These are phyloP conservation scores for Pulveroboletus sp. DNA, from an alignment of 768 basidiomycete genomes.

Conservation along the genomic window DNA sequence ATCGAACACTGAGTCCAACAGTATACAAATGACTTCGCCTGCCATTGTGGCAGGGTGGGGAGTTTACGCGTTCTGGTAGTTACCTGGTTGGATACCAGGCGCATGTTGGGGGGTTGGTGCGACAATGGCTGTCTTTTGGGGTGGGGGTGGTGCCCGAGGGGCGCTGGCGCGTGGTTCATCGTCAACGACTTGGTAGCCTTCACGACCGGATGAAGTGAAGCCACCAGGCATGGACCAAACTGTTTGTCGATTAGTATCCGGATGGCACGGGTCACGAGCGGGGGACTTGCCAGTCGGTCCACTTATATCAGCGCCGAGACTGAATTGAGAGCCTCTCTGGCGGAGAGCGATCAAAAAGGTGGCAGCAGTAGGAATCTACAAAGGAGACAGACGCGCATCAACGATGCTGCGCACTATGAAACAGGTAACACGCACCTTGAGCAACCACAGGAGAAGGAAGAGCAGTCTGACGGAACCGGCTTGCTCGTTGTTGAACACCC, in stretches of 20 bases:
- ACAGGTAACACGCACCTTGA: conserved; percentile 45
- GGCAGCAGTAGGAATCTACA: conserved; percentile 59
- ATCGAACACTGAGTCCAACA: not conserved
- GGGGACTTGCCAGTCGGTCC: conserved; percentile 55
- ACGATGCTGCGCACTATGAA: not conserved
- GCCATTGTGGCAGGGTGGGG: too few species aligned
- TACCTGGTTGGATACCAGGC: conserved; percentile 17
- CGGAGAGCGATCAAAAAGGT: conserved; percentile 51
- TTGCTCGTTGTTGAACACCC: conserved; percentile 59
- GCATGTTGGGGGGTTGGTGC: conserved; percentile 15
- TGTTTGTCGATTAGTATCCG: conserved; percentile 20
- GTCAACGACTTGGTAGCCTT: conserved; percentile 64
- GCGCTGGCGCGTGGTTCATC: conserved; percentile 33
- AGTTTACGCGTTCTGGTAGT: conserved; percentile 24
- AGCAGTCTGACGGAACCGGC: conserved; percentile 54
- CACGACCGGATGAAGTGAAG: conserved; percentile 50
- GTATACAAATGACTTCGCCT: not conserved
- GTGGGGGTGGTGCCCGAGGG: conserved; percentile 15
- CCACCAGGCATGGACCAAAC: conserved; percentile 82
- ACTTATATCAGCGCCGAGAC: conserved; percentile 47
- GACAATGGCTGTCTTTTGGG: conserved; percentile 11
- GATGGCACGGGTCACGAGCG: too few species aligned
- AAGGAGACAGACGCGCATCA: not conserved
- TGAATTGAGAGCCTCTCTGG: conserved; percentile 56
- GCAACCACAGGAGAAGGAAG: conserved; percentile 50